These are phyloP conservation scores for Trichoderma erinaceum DNA, from an alignment of 495 filamentous ascomycete genomes.

Conservation along the genomic window DNA sequence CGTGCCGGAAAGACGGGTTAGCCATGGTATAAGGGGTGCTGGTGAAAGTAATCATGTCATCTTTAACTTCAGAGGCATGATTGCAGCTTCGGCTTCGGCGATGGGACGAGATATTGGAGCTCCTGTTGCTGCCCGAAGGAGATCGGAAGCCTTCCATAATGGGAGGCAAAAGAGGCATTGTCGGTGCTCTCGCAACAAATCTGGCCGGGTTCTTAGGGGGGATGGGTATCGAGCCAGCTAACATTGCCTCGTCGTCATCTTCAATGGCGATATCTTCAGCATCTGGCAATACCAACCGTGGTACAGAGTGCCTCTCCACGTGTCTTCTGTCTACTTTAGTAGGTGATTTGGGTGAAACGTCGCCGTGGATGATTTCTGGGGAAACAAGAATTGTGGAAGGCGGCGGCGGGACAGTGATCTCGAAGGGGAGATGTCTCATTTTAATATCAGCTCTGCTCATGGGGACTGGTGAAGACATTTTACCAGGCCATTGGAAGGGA, in stretches of 20 bases:
- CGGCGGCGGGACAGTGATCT: background rate
- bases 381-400: background rate
- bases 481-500: background rate
- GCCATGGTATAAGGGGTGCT: constrained; percentile 38
- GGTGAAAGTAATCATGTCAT: constrained; percentile 36
- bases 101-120: background rate
- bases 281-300: background rate
- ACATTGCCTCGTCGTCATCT: background rate
- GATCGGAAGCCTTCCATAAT: constrained; percentile 38
- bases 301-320: background rate
- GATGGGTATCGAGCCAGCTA: constrained; percentile 22
- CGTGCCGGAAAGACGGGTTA: constrained; percentile 40
- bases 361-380: background rate
- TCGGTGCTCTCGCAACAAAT: constrained; percentile 21
- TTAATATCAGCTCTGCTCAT: constrained; percentile 10
- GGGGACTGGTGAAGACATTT: background rate
- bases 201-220: constrained; percentile 26
- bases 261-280: background rate
- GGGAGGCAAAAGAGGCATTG: constrained; percentile 33
- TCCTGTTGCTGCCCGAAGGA: constrained; percentile 17
- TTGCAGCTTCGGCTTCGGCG: constrained; percentile 16
- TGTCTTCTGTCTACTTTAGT: background rate
- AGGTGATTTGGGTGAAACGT: constrained; percentile 4
- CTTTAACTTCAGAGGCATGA: constrained; percentile 19
- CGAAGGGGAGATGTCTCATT: constrained; percentile 1